Conservation (phyloP, 192 early-diverging fungal genomes). For the Hyaloraphidium curvatum region DNA sequence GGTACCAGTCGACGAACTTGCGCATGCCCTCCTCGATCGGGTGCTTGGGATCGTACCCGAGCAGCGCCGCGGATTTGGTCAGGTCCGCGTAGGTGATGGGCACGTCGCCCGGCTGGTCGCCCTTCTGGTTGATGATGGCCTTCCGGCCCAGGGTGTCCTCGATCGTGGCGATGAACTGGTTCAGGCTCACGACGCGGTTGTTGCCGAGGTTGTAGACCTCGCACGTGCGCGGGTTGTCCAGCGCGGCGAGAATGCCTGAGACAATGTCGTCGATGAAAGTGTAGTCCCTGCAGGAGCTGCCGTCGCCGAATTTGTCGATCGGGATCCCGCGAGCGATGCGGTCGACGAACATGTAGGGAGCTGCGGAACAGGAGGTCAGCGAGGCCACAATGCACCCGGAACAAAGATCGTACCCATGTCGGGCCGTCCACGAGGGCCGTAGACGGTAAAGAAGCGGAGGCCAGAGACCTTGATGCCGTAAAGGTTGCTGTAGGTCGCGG, state of each 20-base stretch:
- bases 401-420: neutral
- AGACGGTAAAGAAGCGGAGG: conserved; percentile 11
- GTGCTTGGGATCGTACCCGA: conserved; percentile 1
- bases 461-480: conserved; percentile 6
- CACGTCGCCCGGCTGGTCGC: conserved; percentile 9
- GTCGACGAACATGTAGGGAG: conserved; percentile 6
- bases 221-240: conserved; percentile 1
- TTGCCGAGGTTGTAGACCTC: conserved; percentile 11
- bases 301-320: conserved; percentile 7
- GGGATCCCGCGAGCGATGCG: neutral
- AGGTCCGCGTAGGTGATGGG: conserved; percentile 6
- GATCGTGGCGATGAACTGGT: conserved; percentile 2
- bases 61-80: neutral
- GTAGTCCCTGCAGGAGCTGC: conserved; percentile 8
- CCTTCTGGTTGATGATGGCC: conserved; percentile 1
- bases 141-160: conserved; percentile 1
- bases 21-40: conserved; percentile 3
- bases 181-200: neutral
- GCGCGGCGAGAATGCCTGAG: conserved; percentile 2
- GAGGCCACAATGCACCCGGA: no score
- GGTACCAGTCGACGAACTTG: conserved; percentile 6
- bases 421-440: conserved; percentile 9
- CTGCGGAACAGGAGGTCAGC: no score
- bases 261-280: conserved; percentile 11
- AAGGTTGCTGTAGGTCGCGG: conserved; percentile 1